A percentile compares a stretch with the other conserved stretches of the same genome.
Conservation (phyloP, 441 rosid species). For the Erysimum pusillum region DNA sequence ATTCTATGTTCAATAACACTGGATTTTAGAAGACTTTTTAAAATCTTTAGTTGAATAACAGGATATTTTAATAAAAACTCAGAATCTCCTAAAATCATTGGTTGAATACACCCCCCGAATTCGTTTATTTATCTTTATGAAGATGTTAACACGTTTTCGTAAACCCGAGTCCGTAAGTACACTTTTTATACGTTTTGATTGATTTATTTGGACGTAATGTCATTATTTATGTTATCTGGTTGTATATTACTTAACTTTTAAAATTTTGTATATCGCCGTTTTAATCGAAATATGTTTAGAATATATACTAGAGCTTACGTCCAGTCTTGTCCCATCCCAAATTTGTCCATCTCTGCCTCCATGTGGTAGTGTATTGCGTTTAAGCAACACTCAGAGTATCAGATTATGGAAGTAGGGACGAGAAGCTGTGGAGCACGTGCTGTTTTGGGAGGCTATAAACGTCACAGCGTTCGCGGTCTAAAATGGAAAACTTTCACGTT, state of each 20-base stretch:
- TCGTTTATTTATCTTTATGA: neutral
- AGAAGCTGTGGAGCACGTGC: conserved; percentile 7
- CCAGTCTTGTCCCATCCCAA: neutral
- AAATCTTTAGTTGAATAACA: too few species aligned
- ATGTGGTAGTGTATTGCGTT: neutral
- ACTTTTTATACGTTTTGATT: neutral
- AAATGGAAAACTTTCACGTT: conserved; percentile 29
- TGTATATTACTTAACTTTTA: neutral
- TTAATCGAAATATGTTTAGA: neutral
- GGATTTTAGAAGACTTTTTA: too few species aligned
- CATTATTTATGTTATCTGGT: neutral
- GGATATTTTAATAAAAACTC: too few species aligned
- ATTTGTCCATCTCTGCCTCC: neutral
- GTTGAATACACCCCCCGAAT: too few species aligned
- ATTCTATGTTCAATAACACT: too few species aligned
- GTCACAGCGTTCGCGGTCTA: conserved; percentile 7
- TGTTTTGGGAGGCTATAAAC: conserved; percentile 25
- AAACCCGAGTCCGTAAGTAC: neutral
- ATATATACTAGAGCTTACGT: neutral
- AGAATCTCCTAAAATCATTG: too few species aligned
- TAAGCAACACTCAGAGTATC: neutral
- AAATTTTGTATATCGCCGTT: neutral
- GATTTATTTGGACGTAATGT: neutral
- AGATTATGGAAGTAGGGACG: neutral
- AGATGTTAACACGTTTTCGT: neutral